phyloP scores from a whole-genome alignment of 2,329 filamentous ascomycete species.

The Trichoderma breve region DNA sequence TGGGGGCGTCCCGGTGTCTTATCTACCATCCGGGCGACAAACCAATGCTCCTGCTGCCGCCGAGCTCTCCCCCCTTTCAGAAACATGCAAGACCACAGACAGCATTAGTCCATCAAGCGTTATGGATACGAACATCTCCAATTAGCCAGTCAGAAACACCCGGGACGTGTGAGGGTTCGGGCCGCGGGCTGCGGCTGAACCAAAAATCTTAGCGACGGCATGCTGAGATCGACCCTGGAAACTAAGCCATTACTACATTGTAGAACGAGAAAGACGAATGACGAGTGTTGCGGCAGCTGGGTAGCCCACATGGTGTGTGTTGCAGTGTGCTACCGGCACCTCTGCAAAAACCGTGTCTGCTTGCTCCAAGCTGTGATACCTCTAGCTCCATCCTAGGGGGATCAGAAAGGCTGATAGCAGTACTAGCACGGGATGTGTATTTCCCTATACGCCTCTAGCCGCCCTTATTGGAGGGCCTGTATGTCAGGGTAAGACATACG shows the following conservation, averaged over 20 bases:
- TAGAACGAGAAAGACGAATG: slow-evolving; percentile 11
- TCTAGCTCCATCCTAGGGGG: slow-evolving; percentile 1
- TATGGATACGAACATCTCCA: not conserved
- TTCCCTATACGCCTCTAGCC: not conserved
- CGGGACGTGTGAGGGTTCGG: slow-evolving; percentile 13
- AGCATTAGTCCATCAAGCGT: not conserved
- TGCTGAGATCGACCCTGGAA: slow-evolving; percentile 17
- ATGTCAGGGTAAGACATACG: slow-evolving; percentile 8
- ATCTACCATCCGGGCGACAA: not conserved
- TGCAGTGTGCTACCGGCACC: not conserved
- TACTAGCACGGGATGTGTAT: not conserved
- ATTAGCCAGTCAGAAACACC: slow-evolving; percentile 3
- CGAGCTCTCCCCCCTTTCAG: not conserved
- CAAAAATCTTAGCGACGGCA: slow-evolving; percentile 3
- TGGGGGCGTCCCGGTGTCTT: slow-evolving; percentile 12
- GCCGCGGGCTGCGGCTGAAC: slow-evolving; percentile 11
- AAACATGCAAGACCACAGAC: not conserved
- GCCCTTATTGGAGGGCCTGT: not conserved
- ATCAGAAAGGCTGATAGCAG: not conserved
- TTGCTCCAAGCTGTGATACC: slow-evolving; percentile 1
- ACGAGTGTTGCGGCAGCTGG: not conserved
- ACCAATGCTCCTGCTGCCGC: not conserved
- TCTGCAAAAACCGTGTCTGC: slow-evolving; percentile 1
- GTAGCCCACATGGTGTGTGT: not conserved
- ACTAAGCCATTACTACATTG: not conserved